Base-by-base conservation (phyloP, 1,284 basidiomycete genomes). In the Xerocomus amazonicus region DNA sequence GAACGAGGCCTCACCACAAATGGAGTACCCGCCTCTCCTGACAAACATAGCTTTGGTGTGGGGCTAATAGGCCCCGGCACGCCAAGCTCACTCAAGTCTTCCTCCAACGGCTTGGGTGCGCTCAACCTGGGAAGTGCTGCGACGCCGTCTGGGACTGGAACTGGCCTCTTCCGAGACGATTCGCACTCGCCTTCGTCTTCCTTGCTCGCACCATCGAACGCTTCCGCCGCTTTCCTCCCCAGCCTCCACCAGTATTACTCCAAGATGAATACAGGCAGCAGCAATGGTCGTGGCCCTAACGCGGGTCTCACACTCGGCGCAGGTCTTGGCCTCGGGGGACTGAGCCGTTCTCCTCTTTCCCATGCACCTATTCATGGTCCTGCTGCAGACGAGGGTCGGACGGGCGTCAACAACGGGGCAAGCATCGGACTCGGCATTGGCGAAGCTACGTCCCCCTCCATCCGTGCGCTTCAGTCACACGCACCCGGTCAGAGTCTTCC, bases 401-500 rank as follows among this genome's bases (percentile, higher is more conserved):
- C 70, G 0, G 62, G 64, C 27, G 56, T 60, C 0, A 55, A 50
- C 38, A 65, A 57, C 12, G 56, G 56, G 9, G 54, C 66, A 12
- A 49, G n/a, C 16, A 56, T 64, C 35, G 59, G 53, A 6, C 61
- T 58, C 7, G 65, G 63, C 0, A 57, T 59, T 8, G 69, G 65
- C 10, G 63, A 70, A 43, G 67, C 70, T 1, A 62, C 84, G 4
- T 87, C 84, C 1, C 87, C 87, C 0, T 79, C 78, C 14, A 71
- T 84, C 17, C 76, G 83, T 16, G 87, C 87, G 1, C 70, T 89
- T 32, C 86, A 89, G 60, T 71, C 80, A 10, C 90, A 92, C 57
- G 89, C 89, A 1, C 90, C 90, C 0, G 90, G 90, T 0, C 90
- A 92, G 67, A 87, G 83, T 68, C 74, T 92, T n/a, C 90, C 91